These are phyloP conservation scores for Poa annua DNA, from an alignment of 176 grass and related monocot genomes.

Conservation along the genomic window DNA sequence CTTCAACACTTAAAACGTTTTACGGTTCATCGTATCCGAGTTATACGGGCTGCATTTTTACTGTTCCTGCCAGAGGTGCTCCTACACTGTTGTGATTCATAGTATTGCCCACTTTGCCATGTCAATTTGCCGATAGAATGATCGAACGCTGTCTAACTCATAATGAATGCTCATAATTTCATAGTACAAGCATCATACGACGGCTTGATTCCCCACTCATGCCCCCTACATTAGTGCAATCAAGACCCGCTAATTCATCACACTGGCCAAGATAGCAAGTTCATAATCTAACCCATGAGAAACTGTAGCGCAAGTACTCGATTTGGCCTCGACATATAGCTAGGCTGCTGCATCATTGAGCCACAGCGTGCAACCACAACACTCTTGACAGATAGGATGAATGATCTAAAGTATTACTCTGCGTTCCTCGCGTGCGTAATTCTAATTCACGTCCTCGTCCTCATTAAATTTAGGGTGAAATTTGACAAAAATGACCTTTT, in stretches of 20 bases:
- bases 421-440: background rate
- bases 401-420: background rate
- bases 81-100: background rate
- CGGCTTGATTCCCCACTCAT: constrained; percentile 30
- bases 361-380: background rate
- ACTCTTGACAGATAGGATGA: constrained; percentile 22
- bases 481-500: too few species aligned
- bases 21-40: too few species aligned
- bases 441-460: background rate
- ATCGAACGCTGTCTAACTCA: too few species aligned
- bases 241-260: background rate
- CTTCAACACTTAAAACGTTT: too few species aligned
- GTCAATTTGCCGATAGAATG: too few species aligned
- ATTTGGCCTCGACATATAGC: constrained; percentile 20
- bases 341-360: constrained; percentile 27
- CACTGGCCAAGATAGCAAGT: constrained; percentile 33
- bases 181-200: background rate
- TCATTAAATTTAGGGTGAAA: constrained; percentile 20
- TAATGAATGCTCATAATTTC: too few species aligned
- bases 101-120: background rate
- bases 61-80: too few species aligned
- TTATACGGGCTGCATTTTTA: too few species aligned
- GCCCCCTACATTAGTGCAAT: constrained; percentile 32
- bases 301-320: background rate
- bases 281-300: background rate